Evolutionary conservation across 768 basidiomycete genomes (phyloP), one percentile per base, ranked within the genome.

Genomic region (Tephrocybe sp.): DNA sequence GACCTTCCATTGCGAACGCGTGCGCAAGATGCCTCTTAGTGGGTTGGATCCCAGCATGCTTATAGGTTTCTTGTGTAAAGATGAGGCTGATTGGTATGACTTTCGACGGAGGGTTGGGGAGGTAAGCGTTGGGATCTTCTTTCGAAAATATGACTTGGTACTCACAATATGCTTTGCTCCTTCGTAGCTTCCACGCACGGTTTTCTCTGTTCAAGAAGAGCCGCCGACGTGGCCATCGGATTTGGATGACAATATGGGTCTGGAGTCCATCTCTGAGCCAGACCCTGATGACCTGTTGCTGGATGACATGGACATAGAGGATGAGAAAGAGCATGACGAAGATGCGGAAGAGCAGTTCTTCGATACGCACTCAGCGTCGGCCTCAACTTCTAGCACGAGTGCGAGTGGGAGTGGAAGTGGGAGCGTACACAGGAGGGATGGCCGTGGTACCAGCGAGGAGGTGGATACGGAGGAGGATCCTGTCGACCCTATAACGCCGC

Each of bases 11-110:
- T 94, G 93, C 65, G 97, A 99, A n/a, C 84, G 88, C 15, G 88
- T 98, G 33, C 78, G 93, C 64, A 98, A 96, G 81, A 96, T 98
- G 90, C 88, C 88, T 0, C 69, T 98, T 30, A 82, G 84, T 34
- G 89, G 88, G 24, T 72, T 99, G 48, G 97, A 98, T 66, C 97
- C 96, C 20, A 97, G 93, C 60, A 98, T 99, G 97, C 73, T 99
- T 6, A 79, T 98, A 53, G 95, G 95, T 10, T 98, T 99, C 65
- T 63, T 98, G 58, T 86, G 88, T 65, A 81, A 80, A 60, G 84
- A 90, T 62, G 88, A 92, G 69, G 73, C 64, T 15, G 96, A 98
- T 48, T 98, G 93, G 90, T 66, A 76, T 14, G 93, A 98, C 68
- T 80, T 98, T 49, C 77, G 83, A 56, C 72, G 68, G 51, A 74